Base-by-base conservation (phyloP, 1,139 yeast species). In the Debaryomyces psychrophilus region DNA sequence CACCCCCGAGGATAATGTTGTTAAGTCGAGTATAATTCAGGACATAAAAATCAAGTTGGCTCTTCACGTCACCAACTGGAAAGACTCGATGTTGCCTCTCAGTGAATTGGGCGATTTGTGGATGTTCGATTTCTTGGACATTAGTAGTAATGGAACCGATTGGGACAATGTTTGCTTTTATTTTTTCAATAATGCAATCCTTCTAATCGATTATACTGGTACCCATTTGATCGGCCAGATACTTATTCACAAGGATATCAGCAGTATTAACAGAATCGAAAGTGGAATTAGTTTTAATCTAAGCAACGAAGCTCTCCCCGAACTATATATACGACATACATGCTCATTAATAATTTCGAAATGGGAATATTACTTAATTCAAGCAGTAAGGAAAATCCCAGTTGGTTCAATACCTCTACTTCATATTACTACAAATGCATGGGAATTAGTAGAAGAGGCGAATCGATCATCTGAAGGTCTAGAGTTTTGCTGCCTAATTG, bases 361-460 rank as follows among this genome's bases (percentile, higher is more conserved):
- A 56, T 79, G 83, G 79, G 57, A 68, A 46, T 59, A 64, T 43
- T 56, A 59, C 48, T 47, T 69, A 45, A 46, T 58, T 48, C 55
- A 61, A 41, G 43, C 57, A n/a, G 46, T 55, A 36, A 43, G 49
- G 17, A 44, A 46, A 8, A 50, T 50, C 8, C 47, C 47, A 6
- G 45, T 58, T 2, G 46, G 50, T 12, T 51, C 52, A 1, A 61
- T 76, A 2, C 74, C 79, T 7, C 53, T 78, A 23, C 66, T 65
- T 37, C 82, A 79, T 55, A 61, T 81, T 49, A 77, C 87, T 1
- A 68, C 77, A 1, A 82, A 77, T 50, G 77, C 76, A 0, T 79
- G 86, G 84, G 58, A 58, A 9, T 51, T 73, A 15, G 52, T 71
- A 31, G 56, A 52, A 26, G 55, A 55, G 2, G 49, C 65, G 2